Base-by-base conservation (phyloP, 345 rosid species). In the Eucalyptus decipiens region DNA sequence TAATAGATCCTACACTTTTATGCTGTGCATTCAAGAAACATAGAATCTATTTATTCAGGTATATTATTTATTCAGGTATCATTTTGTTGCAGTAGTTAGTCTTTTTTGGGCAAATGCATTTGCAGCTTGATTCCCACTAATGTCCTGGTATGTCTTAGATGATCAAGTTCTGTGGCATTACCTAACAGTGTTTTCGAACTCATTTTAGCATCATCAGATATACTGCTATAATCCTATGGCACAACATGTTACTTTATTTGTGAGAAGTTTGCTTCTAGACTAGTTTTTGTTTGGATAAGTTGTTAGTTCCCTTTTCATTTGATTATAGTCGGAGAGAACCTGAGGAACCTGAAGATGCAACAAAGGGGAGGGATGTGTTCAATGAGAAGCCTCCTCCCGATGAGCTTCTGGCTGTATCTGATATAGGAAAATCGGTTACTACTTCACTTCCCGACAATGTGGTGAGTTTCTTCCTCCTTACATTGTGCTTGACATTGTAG, bases 301-400 rank as follows among this genome's bases (percentile, higher is more conserved):
- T 88, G 19, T 90, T 34, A 42, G 81, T 54, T 58, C 76, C 49
- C 28, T 42, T 54, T 43, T 16, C 58, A 67, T 89, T 89, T 72
- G 91, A 88, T 48, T 89, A 91, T 88, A 97, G 99, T 92, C 98
- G 93, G 90, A 95, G 99, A 95, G 99, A 97, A 93, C 99, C 99
- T 24, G 99, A 96, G 94, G 99, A 98, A 91, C 97, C 99, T 88
- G 99, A 97, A 91, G 99, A 98, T 91, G 94, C 98, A 87, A 96
- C 95, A 86, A 97, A 98, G 91, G 99, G 99, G 60, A 97, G 99
- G 88, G 99, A 96, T 67, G 97, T 96, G 88, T 96, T 98, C 90
- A 97, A 98, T 90, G 99, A 98, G 93, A 98, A 98, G 93, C 99
- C 99, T 85, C 97, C 99, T 43, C 93, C 99, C 52, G 99, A 98